Evolutionary conservation across 148 eudicot species (phyloP), one percentile per base, ranked within the genome.

Genomic region (Camellia lanceoleosa): DNA sequence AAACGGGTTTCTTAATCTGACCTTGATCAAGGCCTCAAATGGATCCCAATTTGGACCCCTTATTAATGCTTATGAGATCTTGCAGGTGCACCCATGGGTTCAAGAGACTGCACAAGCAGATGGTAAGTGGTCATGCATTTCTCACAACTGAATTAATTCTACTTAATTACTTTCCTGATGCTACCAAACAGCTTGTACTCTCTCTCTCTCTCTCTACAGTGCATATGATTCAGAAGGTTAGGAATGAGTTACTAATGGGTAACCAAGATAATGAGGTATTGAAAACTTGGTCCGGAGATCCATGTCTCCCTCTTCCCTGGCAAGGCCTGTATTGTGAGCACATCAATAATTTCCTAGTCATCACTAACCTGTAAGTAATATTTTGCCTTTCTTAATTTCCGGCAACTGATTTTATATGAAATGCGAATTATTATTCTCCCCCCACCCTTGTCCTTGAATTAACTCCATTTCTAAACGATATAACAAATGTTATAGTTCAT

Each of bases 271-370:
- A 78, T 62, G 74, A 79, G 68, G 66, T 85, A 1, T 71, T 86
- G 80, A 63, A 64, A 47, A 87, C 72, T 55, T 86, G 91, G 89
- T 70, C 73, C 5, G 89, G 89, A 49, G 88, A 89, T 77, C 91
- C 91, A 7, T 89, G 91, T 79, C 82, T 81, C 76, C 91, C 87
- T 51, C 76, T 60, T 85, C 71, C 86, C 14, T 89, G 91, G 91
- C 81, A 64, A 7, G 88, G 88, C 19, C 67, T 89, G 72, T 73
- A 56, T n/a, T 89, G 91, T 44, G 79, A 81, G 55, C 55, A 68
- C 52, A 10, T 44, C 58, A 81, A 83, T 71, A 71, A 79, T 73
- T 49, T 80, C 71, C 56, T 73, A 74, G 78, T 85, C 78, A 83
- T 89, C 80, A 83, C 84, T 52, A 77, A 77, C 71, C 43, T 89